Percentiles rank a stretch among this genome's conserved stretches.
Conservation (phyloP, 2,329 filamentous ascomycete species). For the Fusarium foetens region DNA sequence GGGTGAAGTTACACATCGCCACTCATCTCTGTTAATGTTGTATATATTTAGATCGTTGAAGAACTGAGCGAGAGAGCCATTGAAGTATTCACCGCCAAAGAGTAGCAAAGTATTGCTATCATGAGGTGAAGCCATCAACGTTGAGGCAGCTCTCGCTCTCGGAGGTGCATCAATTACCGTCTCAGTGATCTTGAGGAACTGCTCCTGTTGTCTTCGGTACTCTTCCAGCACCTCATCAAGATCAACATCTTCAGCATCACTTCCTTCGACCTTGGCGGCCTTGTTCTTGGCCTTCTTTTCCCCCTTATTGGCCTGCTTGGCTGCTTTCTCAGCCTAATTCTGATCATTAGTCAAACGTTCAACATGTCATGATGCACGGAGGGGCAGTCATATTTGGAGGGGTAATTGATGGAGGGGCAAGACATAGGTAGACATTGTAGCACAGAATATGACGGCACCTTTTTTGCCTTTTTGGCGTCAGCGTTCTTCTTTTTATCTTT, state of each 20-base stretch:
- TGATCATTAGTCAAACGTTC: constrained; percentile 34
- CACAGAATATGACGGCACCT: constrained; percentile 48
- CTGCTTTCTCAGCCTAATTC: constrained; percentile 68
- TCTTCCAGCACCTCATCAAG: constrained; percentile 93
- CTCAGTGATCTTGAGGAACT: constrained; percentile 94
- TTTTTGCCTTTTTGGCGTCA: constrained; percentile 63
- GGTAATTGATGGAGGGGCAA: constrained; percentile 32
- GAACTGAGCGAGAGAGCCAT: constrained; percentile 83
- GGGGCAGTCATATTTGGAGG: constrained; percentile 35
- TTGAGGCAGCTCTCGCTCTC: constrained; percentile 80
- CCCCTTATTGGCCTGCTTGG: constrained; percentile 88
- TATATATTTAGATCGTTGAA: constrained; percentile 75
- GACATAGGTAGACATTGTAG: neutral
- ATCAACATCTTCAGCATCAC: constrained; percentile 91
- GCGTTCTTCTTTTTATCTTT: constrained; percentile 64
- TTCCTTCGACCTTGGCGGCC: constrained; percentile 77
- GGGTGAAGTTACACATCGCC: constrained; percentile 88
- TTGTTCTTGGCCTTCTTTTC: constrained; percentile 85
- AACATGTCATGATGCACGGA: constrained; percentile 20
- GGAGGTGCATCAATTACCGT: constrained; percentile 76
- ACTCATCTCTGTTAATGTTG: constrained; percentile 86
- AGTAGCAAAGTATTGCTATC: constrained; percentile 89
- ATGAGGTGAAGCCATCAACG: constrained; percentile 84
- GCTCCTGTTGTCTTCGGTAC: constrained; percentile 92
- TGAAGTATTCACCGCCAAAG: constrained; percentile 96